Conservation (phyloP, 2,329 filamentous ascomycete species). For the Fonsecaea pedrosoi region DNA sequence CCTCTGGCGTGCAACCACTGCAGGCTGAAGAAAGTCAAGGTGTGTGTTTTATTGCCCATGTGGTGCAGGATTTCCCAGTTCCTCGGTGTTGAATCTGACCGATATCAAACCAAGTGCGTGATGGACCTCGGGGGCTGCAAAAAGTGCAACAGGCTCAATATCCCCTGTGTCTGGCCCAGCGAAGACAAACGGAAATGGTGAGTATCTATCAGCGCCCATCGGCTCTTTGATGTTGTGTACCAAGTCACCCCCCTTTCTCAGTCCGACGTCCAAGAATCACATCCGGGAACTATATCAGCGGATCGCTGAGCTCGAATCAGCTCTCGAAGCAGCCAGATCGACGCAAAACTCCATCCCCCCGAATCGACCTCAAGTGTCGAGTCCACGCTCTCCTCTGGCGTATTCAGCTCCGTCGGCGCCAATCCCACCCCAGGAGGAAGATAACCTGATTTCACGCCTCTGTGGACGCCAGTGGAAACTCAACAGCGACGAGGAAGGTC, state of each 20-base stretch:
- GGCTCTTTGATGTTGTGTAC: background rate
- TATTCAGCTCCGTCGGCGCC: background rate
- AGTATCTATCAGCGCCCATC: background rate
- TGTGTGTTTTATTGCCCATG: background rate
- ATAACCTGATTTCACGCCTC: conserved; percentile 21
- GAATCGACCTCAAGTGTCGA: conserved; percentile 3
- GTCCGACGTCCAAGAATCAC: conserved; percentile 33
- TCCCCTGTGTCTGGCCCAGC: conserved; percentile 14
- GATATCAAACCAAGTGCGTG: conserved; percentile 10
- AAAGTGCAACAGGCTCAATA: conserved; percentile 19
- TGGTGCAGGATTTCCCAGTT: background rate
- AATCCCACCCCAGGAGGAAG: conserved; percentile 8
- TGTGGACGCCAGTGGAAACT: conserved; percentile 19
- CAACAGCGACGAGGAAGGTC: conserved; percentile 23
- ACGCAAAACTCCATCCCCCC: background rate
- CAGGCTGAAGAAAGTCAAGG: conserved; percentile 24
- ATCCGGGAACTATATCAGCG: conserved; percentile 30
- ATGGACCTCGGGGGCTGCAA: conserved; percentile 8
- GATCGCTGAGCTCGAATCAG: conserved; percentile 30
- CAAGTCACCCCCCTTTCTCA: background rate
- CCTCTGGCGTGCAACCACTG: conserved; percentile 18
- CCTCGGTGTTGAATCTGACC: background rate
- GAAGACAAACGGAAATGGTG: conserved; percentile 24
- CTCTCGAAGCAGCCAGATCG: conserved; percentile 23
- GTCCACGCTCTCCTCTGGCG: background rate